A percentile compares a stretch with the other conserved stretches of the same genome.
phyloP scores from a whole-genome alignment of 2,329 filamentous ascomycete genomes.

The Pseudogymnoascus sp. region DNA sequence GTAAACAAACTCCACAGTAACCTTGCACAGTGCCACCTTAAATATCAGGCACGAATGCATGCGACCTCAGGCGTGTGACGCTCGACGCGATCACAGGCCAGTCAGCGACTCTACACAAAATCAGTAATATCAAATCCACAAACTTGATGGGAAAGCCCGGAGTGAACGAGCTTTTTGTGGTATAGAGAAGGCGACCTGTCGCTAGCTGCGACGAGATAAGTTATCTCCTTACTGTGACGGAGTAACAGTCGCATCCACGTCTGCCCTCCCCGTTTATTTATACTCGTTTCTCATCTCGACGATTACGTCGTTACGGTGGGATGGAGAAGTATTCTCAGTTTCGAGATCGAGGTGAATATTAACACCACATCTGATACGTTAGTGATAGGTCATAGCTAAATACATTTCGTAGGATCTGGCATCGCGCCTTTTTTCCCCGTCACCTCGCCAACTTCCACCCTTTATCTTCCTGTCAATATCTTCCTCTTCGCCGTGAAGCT shows the following conservation, averaged over 20 bases:
- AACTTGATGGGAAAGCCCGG: neutral
- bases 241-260: neutral
- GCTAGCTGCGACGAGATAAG: slow-evolving; percentile 5
- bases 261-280: slow-evolving; percentile 1
- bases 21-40: neutral
- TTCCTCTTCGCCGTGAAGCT: slow-evolving; percentile 75
- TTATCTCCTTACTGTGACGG: slow-evolving; percentile 4
- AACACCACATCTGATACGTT: slow-evolving; percentile 9
- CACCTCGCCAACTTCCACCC: slow-evolving; percentile 51
- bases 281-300: neutral
- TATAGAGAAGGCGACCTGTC: slow-evolving; percentile 8
- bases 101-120: neutral
- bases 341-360: slow-evolving; percentile 55
- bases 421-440: slow-evolving; percentile 93
- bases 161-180: slow-evolving; percentile 3
- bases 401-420: slow-evolving; percentile 61
- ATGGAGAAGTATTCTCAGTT: slow-evolving; percentile 76
- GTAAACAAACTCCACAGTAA: slow-evolving; percentile 6
- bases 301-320: neutral
- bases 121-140: neutral
- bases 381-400: slow-evolving; percentile 21
- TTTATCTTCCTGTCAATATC: slow-evolving; percentile 56
- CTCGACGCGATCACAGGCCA: neutral
- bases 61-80: neutral
- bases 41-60: neutral